phyloP scores from a whole-genome alignment of 352 stramenopile genomes.

The Globisporangium acanthophoron region DNA sequence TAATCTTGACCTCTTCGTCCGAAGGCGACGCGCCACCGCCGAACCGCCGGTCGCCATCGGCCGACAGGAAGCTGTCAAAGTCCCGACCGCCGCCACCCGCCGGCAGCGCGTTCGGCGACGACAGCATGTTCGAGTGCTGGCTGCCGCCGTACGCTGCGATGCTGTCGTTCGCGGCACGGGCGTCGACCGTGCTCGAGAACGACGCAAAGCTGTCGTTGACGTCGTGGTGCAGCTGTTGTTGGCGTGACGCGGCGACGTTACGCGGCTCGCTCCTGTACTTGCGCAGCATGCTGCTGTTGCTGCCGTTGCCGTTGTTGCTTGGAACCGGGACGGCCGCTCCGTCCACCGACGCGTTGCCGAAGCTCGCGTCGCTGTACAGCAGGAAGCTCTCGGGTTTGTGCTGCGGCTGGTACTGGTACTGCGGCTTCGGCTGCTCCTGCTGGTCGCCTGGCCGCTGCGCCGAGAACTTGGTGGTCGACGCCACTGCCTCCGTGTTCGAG shows the following conservation, averaged over 20 bases:
- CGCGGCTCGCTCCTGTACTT: conserved; percentile 16
- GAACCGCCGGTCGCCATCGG: conserved; percentile 20
- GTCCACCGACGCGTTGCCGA: conserved; percentile 7
- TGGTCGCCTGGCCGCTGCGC: conserved; percentile 21
- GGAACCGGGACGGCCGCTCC: not conserved
- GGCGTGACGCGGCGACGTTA: not conserved
- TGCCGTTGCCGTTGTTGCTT: not conserved
- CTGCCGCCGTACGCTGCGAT: not conserved
- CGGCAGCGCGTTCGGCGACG: conserved; percentile 11
- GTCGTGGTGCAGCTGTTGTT: not conserved
- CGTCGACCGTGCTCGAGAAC: conserved; percentile 11
- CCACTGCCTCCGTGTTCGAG: conserved; percentile 27
- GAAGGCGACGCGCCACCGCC: conserved; percentile 23
- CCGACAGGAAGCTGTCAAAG: conserved; percentile 41
- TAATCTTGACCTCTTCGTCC: conserved; percentile 15
- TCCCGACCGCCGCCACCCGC: conserved; percentile 8
- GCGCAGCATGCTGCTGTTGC: conserved; percentile 7
- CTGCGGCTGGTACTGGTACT: not conserved
- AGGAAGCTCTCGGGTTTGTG: conserved; percentile 14
- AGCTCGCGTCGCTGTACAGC: conserved; percentile 17
- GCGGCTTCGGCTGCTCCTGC: conserved; percentile 8
- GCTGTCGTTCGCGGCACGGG: not conserved
- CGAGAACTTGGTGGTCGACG: conserved; percentile 36
- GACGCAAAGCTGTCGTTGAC: conserved; percentile 15
- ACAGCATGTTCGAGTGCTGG: conserved; percentile 17